Evolutionary conservation across 225 moss, liverwort and hornwort species (phyloP), one percentile per base, ranked within the genome.

Genomic region (Polytrichum commune): DNA sequence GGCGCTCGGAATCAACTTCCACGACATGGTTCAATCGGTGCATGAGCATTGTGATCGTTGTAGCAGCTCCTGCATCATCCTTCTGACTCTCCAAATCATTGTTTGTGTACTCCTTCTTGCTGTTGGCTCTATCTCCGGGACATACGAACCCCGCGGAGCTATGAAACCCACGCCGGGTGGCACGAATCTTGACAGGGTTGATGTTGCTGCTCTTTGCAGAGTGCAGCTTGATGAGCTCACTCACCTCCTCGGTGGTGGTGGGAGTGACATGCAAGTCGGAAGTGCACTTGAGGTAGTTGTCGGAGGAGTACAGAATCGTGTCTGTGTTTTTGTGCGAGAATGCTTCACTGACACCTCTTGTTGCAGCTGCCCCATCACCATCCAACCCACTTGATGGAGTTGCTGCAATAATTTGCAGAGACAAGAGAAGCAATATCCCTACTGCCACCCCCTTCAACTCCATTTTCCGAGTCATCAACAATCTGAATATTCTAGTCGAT

Each of bases 1-100:
- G 65, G 1, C 33, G 70, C 25, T 63, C 64, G 2, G 35, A 8
- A 22, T 91, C 82, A 8, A 79, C 89, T 0, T 24, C 64, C 0
- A 84, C 74, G 0, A 91, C 76, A 19, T 80, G 72, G 63, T 88
- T 91, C 86, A 91, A 77, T 5, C 27, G 70, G 5, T 86, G 78
- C 56, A 88, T 67, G 64, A 91, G 71, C n/a, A 91, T 27, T 0
- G 84, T 84, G 60, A 91, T 53, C 7, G 82, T 72, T 18, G 63
- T 27, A 63, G 7, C 22, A 24, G 58, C n/a, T 20, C 58, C 58
- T 20, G 20, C 24, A 6, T 58, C 58, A 9, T 23, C 58, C 58
- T 58, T 58, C 58, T 9, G 20, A 7, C 20, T 3, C 20, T 23
- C 53, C 27, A 33, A 27, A 8, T 33, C 20, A 63, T 30, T 67